A percentile compares a stretch with the other conserved stretches of the same genome.
Evolutionary conservation across 148 eudicot genomes (phyloP).

Genomic region (Vaccinium corymbosum): DNA sequence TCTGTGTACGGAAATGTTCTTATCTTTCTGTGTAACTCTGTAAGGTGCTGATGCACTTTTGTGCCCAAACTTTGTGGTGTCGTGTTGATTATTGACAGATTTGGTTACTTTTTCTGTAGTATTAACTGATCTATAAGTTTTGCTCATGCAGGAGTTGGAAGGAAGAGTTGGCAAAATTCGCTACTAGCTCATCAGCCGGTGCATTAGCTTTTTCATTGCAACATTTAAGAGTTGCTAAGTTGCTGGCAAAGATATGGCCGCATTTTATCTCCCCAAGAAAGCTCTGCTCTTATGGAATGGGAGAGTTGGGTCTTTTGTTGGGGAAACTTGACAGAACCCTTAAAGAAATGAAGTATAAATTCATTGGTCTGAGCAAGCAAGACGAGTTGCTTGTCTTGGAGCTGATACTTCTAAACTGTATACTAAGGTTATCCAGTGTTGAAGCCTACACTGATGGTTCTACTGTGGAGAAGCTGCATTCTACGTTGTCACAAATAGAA

Average conservation of each 20-base stretch:
- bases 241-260: conserved; percentile 51
- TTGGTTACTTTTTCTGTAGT: conserved; percentile 3
- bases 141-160: conserved; percentile 66
- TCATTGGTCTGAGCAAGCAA: conserved; percentile 49
- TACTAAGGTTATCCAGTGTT: conserved; percentile 37
- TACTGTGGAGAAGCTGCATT: conserved; percentile 37
- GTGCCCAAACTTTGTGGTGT: background rate
- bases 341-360: conserved; percentile 47
- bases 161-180: conserved; percentile 42
- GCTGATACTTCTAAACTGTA: conserved; percentile 46
- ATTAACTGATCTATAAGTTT: background rate
- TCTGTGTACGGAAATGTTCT: background rate
- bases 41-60: background rate
- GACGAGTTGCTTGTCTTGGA: conserved; percentile 59
- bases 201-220: conserved; percentile 42
- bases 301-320: conserved; percentile 36
- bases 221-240: conserved; percentile 47
- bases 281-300: conserved; percentile 24
- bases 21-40: background rate
- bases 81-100: background rate
- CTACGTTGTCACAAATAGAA: conserved; percentile 32
- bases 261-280: conserved; percentile 24
- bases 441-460: conserved; percentile 23
- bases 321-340: conserved; percentile 45
- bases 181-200: conserved; percentile 26